These are phyloP conservation scores for Tetragonia tetragonoides DNA, from an alignment of 148 eudicot genomes.

Conservation along the genomic window DNA sequence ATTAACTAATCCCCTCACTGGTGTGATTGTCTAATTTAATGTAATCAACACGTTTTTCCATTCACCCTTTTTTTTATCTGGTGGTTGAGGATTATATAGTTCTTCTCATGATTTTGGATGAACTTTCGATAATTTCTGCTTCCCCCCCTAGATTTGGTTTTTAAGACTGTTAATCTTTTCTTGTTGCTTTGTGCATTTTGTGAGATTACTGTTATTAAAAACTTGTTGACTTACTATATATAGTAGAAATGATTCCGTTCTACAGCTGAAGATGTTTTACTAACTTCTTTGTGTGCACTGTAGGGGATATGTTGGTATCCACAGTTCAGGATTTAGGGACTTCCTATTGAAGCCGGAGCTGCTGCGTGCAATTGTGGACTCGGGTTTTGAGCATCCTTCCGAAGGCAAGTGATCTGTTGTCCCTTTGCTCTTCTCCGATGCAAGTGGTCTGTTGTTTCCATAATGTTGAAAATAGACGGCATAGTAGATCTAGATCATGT, in stretches of 20 bases:
- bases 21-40: no score
- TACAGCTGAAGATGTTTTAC: not conserved
- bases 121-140: not conserved
- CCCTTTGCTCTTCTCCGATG: not conserved
- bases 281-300: not conserved
- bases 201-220: no score
- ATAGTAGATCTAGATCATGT: not conserved
- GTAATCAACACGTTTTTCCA: not conserved
- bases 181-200: no score
- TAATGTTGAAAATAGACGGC: not conserved
- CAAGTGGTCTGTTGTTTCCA: not conserved
- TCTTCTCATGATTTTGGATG: not conserved
- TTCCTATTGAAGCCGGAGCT: constrained; percentile 69
- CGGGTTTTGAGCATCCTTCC: constrained; percentile 70
- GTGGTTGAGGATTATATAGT: no score
- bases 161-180: no score
- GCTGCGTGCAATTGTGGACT: constrained; percentile 64
- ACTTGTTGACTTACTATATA: no score
- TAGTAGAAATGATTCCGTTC: not conserved
- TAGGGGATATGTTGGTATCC: constrained; percentile 64
- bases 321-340: constrained; percentile 74
- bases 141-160: not conserved
- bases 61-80: no score
- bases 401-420: constrained; percentile 46
- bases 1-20: not conserved